phyloP scores from a whole-genome alignment of 768 basidiomycete genomes.

The Leccinum broughii region DNA sequence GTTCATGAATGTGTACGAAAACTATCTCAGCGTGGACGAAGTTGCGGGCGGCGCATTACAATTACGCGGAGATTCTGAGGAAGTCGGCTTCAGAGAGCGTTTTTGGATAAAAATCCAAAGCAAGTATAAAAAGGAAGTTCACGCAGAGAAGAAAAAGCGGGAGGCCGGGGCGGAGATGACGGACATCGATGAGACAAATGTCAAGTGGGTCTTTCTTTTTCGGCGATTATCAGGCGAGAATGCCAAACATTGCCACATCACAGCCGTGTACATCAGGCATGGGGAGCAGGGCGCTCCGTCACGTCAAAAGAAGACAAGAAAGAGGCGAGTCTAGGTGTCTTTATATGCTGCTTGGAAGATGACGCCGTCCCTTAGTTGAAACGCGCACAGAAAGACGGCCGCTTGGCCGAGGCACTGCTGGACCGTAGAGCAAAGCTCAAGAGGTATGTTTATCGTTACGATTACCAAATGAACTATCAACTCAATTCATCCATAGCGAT shows the following conservation, averaged over 20 bases:
- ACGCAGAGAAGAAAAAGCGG: slow-evolving; percentile 72
- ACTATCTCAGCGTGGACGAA: slow-evolving; percentile 82
- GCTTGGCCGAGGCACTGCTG: slow-evolving; percentile 76
- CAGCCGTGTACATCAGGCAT: slow-evolving; percentile 76
- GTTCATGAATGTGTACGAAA: slow-evolving; percentile 87
- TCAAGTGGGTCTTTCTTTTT: slow-evolving; percentile 57
- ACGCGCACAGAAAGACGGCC: slow-evolving; percentile 73
- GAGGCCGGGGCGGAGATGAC: slow-evolving; percentile 52
- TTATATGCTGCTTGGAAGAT: slow-evolving; percentile 4
- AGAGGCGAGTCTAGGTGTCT: slow-evolving; percentile 48
- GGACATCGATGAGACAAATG: slow-evolving; percentile 67
- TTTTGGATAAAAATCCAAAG: slow-evolving; percentile 90
- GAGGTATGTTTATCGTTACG: slow-evolving; percentile 47
- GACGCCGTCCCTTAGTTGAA: slow-evolving; percentile 55
- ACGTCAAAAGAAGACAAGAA: slow-evolving; percentile 70
- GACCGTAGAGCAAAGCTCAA: slow-evolving; percentile 83
- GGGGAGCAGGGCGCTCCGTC: slow-evolving; percentile 79
- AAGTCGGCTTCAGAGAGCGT: slow-evolving; percentile 80
- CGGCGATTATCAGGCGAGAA: neutral
- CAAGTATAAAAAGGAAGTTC: slow-evolving; percentile 84
- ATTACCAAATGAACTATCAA: neutral
- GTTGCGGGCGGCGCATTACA: slow-evolving; percentile 79
- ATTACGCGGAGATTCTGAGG: slow-evolving; percentile 81
- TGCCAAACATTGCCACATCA: slow-evolving; percentile 5
- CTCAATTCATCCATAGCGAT: slow-evolving; percentile 34